Evolutionary conservation across 2,329 filamentous ascomycete species (phyloP).

Genomic region (Venturia carpophila): DNA sequence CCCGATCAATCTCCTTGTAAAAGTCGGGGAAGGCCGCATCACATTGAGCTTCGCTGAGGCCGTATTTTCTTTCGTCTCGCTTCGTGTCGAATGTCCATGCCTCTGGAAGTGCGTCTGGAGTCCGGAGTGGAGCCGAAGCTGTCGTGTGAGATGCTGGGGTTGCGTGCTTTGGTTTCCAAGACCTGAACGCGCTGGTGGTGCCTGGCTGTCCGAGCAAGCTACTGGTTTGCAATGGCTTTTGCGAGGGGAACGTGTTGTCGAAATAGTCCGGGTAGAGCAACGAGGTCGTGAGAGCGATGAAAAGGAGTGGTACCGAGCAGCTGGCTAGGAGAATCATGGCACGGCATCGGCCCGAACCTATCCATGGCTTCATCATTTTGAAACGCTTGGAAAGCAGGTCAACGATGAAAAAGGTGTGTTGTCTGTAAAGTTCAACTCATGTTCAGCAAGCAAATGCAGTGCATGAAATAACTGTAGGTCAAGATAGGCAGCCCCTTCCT

Average conservation of each 20-base stretch:
- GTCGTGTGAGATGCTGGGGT: neutral
- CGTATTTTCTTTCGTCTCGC: constrained; percentile 25
- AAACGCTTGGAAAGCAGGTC: neutral
- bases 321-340: neutral
- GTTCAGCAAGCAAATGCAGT: neutral
- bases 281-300: constrained; percentile 2
- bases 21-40: constrained; percentile 24
- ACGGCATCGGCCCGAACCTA: constrained; percentile 3
- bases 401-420: neutral
- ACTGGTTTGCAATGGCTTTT: neutral
- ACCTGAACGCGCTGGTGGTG: neutral
- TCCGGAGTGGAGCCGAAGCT: neutral
- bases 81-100: constrained; percentile 16
- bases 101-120: neutral
- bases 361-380: constrained; percentile 16
- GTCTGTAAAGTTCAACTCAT: neutral
- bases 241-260: neutral
- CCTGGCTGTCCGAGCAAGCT: neutral
- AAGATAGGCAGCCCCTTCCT: neutral
- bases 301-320: constrained; percentile 3
- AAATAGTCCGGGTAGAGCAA: constrained; percentile 13
- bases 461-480: no score
- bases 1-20: constrained; percentile 26
- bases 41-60: constrained; percentile 23
- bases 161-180: constrained; percentile 7